Conservation (phyloP, 495 filamentous ascomycete genomes). For the Usnea hakonensis region DNA sequence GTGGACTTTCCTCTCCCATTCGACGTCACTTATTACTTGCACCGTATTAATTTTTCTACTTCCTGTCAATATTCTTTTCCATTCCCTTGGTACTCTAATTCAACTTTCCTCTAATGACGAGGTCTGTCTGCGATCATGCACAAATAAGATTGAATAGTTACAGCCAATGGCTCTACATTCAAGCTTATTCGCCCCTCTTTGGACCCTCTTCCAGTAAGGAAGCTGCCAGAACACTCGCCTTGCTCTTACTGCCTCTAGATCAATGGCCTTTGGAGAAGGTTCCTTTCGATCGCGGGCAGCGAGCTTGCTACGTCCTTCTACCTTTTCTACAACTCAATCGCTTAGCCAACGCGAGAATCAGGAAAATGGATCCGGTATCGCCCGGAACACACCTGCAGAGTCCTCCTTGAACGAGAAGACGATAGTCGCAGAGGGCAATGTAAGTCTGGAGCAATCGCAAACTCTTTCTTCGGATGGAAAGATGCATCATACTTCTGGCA, state of each 20-base stretch:
- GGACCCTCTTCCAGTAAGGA: constrained; percentile 3
- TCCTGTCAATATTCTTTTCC: too few species aligned
- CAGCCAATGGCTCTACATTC: neutral
- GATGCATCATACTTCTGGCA: constrained; percentile 23
- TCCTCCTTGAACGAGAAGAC: constrained; percentile 15
- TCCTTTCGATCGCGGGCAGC: constrained; percentile 18
- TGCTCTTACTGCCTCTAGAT: neutral
- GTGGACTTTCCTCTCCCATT: too few species aligned
- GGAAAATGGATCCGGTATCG: constrained; percentile 1
- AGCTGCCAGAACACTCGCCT: neutral
- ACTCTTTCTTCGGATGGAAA: constrained; percentile 26
- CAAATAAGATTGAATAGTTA: neutral
- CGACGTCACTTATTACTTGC: too few species aligned
- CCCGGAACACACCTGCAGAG: constrained; percentile 1
- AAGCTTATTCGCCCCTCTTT: neutral
- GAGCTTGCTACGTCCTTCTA: constrained; percentile 17
- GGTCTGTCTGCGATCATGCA: neutral
- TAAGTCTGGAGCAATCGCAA: constrained; percentile 7
- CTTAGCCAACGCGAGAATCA: constrained; percentile 6
- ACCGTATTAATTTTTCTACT: too few species aligned
- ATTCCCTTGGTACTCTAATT: too few species aligned
- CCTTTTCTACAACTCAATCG: constrained; percentile 7
- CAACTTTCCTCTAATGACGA: neutral
- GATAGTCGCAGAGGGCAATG: constrained; percentile 4
- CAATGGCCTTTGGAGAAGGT: constrained; percentile 16